These are phyloP conservation scores for Tubosaeta sp. DNA, from an alignment of 768 basidiomycete genomes.

Conservation along the genomic window DNA sequence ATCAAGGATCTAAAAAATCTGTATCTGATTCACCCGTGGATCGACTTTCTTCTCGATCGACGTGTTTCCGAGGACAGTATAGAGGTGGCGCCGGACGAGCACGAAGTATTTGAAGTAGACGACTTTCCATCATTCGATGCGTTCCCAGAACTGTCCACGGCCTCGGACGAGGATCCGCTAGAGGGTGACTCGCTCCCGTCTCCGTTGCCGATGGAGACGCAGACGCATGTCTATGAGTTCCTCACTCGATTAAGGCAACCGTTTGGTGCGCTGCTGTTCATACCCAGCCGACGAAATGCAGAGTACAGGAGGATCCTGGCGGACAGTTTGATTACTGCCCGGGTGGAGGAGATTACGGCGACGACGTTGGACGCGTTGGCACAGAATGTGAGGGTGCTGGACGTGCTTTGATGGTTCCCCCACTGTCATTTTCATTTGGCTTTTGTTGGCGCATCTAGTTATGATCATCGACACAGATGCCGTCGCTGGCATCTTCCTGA, in stretches of 20 bases:
- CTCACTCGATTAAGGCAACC: neutral
- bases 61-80: neutral
- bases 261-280: neutral
- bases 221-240: neutral
- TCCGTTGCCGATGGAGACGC: neutral
- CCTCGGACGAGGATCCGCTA: neutral
- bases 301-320: neutral
- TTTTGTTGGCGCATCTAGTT: too few relatives aligned
- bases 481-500: too few relatives aligned
- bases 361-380: neutral
- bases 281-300: neutral
- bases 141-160: neutral
- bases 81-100: neutral
- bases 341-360: neutral
- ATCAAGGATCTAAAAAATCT: neutral
- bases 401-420: neutral
- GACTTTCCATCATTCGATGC: neutral
- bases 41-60: neutral
- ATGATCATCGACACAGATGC: too few relatives aligned
- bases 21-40: neutral
- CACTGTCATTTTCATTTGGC: too few relatives aligned
- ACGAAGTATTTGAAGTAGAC: neutral
- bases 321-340: neutral
- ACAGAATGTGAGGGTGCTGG: neutral
- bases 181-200: neutral